These are phyloP conservation scores for Kurtzmaniella cleridarum DNA, from an alignment of 805 yeast genomes.

Conservation along the genomic window DNA sequence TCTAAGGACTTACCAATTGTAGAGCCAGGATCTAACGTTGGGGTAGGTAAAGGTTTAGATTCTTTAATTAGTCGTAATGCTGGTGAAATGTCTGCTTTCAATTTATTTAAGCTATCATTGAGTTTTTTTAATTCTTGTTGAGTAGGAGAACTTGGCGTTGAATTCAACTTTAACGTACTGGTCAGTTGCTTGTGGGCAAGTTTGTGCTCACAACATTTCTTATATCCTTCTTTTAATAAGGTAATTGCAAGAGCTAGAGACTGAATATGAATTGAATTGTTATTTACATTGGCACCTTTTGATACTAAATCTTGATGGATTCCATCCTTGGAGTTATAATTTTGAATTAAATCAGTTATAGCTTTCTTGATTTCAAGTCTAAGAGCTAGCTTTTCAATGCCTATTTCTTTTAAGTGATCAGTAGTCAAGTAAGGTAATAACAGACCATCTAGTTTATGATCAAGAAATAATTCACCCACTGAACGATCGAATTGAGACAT, in stretches of 20 bases:
- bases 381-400: constrained; percentile 46
- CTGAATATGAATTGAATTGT: constrained; percentile 31
- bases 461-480: constrained; percentile 35
- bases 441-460: constrained; percentile 67
- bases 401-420: constrained; percentile 70
- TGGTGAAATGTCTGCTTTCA: constrained; percentile 63
- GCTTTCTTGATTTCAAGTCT: constrained; percentile 58
- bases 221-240: constrained; percentile 32
- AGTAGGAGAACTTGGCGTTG: constrained; percentile 12
- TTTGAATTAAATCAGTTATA: constrained; percentile 46
- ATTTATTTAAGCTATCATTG: constrained; percentile 47
- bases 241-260: constrained; percentile 30
- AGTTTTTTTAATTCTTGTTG: constrained; percentile 34
- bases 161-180: constrained; percentile 4
- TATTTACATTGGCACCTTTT: constrained; percentile 28
- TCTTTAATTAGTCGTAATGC: constrained; percentile 59
- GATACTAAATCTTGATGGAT: constrained; percentile 24
- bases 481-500: constrained; percentile 10
- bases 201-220: constrained; percentile 9
- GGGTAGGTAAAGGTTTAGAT: constrained; percentile 63
- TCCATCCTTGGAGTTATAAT: constrained; percentile 18
- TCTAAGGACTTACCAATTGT: constrained; percentile 11
- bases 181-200: constrained; percentile 5
- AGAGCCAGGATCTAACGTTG: constrained; percentile 42
- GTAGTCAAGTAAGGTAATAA: constrained; percentile 63